Base-by-base conservation (phyloP, 176 grass and related monocot species). In the Phragmites australis region DNA sequence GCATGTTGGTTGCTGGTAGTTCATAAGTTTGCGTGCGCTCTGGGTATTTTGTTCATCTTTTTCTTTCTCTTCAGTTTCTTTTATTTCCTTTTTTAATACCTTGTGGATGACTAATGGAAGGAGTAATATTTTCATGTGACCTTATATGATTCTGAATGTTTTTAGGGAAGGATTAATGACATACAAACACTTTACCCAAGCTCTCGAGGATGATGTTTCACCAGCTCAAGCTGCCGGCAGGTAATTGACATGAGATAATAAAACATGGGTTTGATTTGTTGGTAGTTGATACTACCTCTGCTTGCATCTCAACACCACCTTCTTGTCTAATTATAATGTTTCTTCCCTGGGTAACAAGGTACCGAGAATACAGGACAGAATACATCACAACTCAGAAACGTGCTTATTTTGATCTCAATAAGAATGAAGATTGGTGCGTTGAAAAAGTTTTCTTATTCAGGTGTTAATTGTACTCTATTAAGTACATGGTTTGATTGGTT, bases 171-270 rank as follows among this genome's bases (percentile, higher is more conserved):
- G 91, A 34, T 80, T 97, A 69, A 97, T 88, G 94, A 87, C 91
- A 57, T 93, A 89, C 66, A 97, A 97, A 78, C 89, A 97, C 30
- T 91, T 97, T 83, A 86, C 58, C 37, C 84, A 93, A 88, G 75
- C 64, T 81, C 94, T 97, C 84, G 94, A 97, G 78, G 91, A 93
- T 91, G 94, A 97, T 77, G 79, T 97, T 89, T 89, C 83, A 72
- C 91, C 89, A 79, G 68, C 79, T 91, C 84, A 97, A 93, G 91
- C 89, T 84, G 87, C 77, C 74, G 29, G 60, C 53, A 90, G 94
- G 94, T 97, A 88, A 74, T 57, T 1, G 40, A 37, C 41, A 48
- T 22, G 44, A 69, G 54, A 54, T 19, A 25, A 60, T 64, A 61
- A 31, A 60, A 68, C 18, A 53, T 75, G 53, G 52, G 25, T 82